Evolutionary conservation across 345 rosid species (phyloP), one percentile per base, ranked within the genome.

Genomic region (Eutrema japonicum): DNA sequence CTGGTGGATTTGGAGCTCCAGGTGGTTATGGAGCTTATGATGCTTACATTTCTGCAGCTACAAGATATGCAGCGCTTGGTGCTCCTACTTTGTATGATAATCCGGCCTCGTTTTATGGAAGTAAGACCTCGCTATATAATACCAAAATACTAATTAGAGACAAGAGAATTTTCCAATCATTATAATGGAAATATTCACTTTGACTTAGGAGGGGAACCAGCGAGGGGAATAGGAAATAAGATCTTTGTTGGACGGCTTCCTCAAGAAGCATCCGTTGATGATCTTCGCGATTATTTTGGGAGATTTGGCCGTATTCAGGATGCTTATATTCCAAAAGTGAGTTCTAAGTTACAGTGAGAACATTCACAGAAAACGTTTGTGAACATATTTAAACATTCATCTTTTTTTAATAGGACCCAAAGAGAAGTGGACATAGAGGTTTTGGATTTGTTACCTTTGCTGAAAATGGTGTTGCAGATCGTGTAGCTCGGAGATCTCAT

Each of bases 11-110:
- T 53, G 81, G 73, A 26, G 86, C 81, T 65, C 83, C 75, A 29
- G 82, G 93, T 79, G 99, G 98, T 68, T 95, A 95, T 79, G 99
- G 99, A 82, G 99, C 99, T 56, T 95, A 92, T 67, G 87, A 90
- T 84, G 98, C 98, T n/a, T 95, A 95, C 71, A 92, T 95, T 72
- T 87, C 96, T 70, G 96, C 97, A 18, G 96, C 98, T 16, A 92
- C 96, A 72, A 89, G 97, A 85, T 95, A 95, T 68, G 99, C 99
- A 40, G 89, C 96, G 7, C 83, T 86, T 46, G 97, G 98, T 79
- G 88, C 96, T 80, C 99, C 98, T 68, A 92, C 99, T 30, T 66
- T 95, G 64, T 95, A 95, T 79, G 99, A 95, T 70, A 96, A 85
- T 78, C 92, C 92, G 0, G 87, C 88, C 43, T 63, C 92, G 9